Evolutionary conservation across 148 eudicot genomes (phyloP), one percentile per base, ranked within the genome.

Genomic region (Beta vulgaris): DNA sequence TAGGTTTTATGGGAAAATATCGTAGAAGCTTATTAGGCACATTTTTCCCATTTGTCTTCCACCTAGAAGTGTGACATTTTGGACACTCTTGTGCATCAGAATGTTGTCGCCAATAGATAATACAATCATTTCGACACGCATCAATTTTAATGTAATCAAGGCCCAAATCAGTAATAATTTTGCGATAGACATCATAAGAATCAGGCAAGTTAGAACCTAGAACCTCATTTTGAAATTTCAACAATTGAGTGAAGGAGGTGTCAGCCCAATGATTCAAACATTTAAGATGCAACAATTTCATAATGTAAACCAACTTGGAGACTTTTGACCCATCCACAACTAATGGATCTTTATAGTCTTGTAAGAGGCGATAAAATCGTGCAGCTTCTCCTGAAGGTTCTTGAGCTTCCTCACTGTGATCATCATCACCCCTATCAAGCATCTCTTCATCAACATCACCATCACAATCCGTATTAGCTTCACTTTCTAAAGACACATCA

Each of bases 271-370:
- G n/a, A n/a, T n/a, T n/a, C n/a, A n/a, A n/a, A n/a, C n/a, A n/a
- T n/a, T n/a, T n/a, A n/a, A n/a, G n/a, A n/a, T n/a, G 61, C 29
- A 23, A 57, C 61, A 57, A 26, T 57, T 57, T 57, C 61, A 57
- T 26, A 23, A 18, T 57, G 28, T 57, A 57, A 23, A 57, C 28
- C 9, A 57, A 57, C 61, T 57, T 57, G 13, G 61, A 57, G 31
- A 57, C 61, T 57, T 57, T 57, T 57, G 61, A 57, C 2, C 61
- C 61, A 23, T 57, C 61, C 28, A 57, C 2, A 21, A n/a, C 31
- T 4, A 57, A 26, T n/a, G 61, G 29, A n/a, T 57, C 29, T 57
- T 57, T 23, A 57, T 57, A 57, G 2, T 57, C 61, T 23, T 26
- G 7, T 26, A 57, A n/a, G 28, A 57, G 61, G 29, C 29, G 61